phyloP scores from a whole-genome alignment of 768 basidiomycete species.

The Hericium rajendrae region DNA sequence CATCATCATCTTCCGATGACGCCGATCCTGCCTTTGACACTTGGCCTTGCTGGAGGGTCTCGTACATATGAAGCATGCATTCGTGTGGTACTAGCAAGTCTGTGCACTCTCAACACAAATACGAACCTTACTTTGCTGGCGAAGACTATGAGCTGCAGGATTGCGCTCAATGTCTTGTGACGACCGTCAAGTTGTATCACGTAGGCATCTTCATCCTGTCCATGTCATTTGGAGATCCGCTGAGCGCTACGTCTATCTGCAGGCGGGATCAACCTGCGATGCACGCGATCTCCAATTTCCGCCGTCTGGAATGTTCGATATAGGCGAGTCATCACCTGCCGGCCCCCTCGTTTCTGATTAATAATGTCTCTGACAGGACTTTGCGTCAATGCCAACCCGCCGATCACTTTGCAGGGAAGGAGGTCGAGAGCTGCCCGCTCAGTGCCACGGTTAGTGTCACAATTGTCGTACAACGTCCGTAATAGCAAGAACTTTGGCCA shows the following conservation, averaged over 20 bases:
- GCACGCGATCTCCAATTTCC: neutral
- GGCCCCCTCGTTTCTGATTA: neutral
- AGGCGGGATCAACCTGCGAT: neutral
- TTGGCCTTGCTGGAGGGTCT: neutral
- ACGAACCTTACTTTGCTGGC: neutral
- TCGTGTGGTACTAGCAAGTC: neutral
- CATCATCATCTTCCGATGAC: neutral
- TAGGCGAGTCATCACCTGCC: neutral
- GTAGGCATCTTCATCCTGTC: neutral
- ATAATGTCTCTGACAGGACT: neutral
- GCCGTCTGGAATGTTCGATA: neutral
- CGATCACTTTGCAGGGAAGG: neutral
- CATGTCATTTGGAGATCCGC: neutral
- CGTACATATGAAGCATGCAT: neutral
- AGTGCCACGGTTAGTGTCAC: neutral
- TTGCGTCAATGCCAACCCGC: neutral
- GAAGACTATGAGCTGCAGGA: neutral
- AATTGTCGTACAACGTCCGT: neutral
- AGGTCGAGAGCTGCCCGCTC: neutral
- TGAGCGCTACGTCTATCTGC: neutral
- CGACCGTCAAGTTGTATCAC: neutral
- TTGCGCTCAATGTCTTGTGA: neutral
- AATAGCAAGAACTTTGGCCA: neutral
- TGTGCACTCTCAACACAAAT: neutral
- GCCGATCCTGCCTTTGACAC: neutral